phyloP scores from a whole-genome alignment of 768 basidiomycete species.

The Suillus decipiens region DNA sequence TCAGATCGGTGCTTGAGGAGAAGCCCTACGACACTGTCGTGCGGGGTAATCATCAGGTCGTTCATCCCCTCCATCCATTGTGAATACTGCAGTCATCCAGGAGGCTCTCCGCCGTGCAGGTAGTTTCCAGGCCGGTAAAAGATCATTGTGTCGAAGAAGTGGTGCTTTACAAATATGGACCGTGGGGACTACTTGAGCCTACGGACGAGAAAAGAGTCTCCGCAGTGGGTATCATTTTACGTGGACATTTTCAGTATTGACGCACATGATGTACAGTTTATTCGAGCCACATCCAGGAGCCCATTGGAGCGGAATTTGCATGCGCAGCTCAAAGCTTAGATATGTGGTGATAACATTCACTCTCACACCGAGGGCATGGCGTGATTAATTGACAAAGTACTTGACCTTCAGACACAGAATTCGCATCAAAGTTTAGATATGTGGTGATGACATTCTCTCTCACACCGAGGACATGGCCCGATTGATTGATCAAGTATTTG shows the following conservation, averaged over 20 bases:
- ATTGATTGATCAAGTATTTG: constrained; percentile 18
- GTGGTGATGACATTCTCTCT: constrained; percentile 1
- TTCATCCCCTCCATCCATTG: constrained; percentile 89
- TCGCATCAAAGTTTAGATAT: background rate
- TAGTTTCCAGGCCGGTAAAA: constrained; percentile 98
- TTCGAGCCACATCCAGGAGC: constrained; percentile 71
- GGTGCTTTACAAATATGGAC: constrained; percentile 97
- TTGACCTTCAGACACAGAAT: constrained; percentile 16
- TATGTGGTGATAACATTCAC: constrained; percentile 2
- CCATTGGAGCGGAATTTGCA: constrained; percentile 83
- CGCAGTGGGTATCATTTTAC: constrained; percentile 61
- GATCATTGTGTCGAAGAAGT: constrained; percentile 96
- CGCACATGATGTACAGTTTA: constrained; percentile 47
- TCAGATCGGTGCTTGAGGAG: constrained; percentile 97
- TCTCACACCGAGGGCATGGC: constrained; percentile 6
- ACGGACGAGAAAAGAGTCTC: constrained; percentile 87
- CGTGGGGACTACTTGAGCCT: constrained; percentile 84
- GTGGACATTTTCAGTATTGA: constrained; percentile 10
- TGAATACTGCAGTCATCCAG: constrained; percentile 85
- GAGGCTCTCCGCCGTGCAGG: constrained; percentile 97
- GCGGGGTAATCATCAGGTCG: constrained; percentile 96
- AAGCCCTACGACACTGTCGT: constrained; percentile 97
- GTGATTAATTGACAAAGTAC: constrained; percentile 16
- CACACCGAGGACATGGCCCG: constrained; percentile 1
- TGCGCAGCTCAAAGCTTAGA: constrained; percentile 74